phyloP scores from a whole-genome alignment of 768 basidiomycete species.

The Tricholoma bakamatsutake region DNA sequence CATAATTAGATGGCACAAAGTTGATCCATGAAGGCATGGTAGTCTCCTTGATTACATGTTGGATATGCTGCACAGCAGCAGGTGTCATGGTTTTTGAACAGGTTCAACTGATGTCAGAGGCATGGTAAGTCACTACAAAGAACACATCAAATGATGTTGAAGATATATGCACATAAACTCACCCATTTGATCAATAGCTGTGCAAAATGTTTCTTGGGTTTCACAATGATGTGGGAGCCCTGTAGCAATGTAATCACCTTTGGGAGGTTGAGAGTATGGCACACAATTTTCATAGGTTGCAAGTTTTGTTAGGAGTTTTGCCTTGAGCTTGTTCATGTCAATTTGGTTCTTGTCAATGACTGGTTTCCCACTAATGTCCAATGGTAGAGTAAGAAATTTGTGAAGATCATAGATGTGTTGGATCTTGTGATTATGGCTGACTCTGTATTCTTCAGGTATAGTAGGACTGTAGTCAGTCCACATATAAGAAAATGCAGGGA shows the following conservation, averaged over 20 bases:
- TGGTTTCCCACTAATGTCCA: neutral
- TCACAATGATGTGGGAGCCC: neutral
- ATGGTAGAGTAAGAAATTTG: conserved; percentile 3
- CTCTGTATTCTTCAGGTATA: neutral
- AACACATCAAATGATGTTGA: neutral
- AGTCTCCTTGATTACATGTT: conserved; percentile 17
- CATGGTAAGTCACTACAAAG: neutral
- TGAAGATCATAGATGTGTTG: conserved; percentile 7
- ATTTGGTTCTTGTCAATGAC: neutral
- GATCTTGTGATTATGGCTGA: neutral
- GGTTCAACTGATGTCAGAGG: neutral
- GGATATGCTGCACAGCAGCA: conserved; percentile 11
- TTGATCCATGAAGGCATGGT: conserved; percentile 21
- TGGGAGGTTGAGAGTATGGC: neutral
- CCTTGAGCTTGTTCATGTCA: neutral
- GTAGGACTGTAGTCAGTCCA: neutral
- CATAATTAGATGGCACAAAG: conserved; percentile 22
- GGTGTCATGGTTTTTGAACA: conserved; percentile 1
- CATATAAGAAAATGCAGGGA: conserved; percentile 5
- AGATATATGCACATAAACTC: neutral
- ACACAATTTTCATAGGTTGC: conserved; percentile 3
- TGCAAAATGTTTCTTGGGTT: conserved; percentile 3
- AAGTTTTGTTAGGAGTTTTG: neutral
- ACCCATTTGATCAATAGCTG: conserved; percentile 7
- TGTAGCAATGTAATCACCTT: neutral